Percentiles rank a stretch among this genome's conserved stretches.
Conservation (phyloP, 306 rosid species). For the Sophora flavescens region DNA sequence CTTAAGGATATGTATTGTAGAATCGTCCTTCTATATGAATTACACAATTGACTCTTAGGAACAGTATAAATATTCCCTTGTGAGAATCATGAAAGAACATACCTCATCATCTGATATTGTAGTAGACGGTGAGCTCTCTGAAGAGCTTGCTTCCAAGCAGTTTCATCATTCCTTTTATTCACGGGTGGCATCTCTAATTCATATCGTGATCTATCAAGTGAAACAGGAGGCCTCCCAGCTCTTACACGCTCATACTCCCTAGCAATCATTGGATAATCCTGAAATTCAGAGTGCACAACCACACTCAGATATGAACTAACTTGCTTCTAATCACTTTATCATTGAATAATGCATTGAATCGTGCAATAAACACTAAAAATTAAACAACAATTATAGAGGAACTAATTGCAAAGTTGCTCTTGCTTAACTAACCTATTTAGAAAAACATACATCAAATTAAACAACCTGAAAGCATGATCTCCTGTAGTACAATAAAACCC, state of each 20-base stretch:
- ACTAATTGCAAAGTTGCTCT: neutral
- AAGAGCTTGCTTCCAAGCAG: constrained; percentile 87
- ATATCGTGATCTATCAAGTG: constrained; percentile 75
- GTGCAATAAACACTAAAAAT: no score
- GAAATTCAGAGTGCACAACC: constrained; percentile 27
- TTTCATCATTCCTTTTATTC: constrained; percentile 77
- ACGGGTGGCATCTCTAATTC: constrained; percentile 67
- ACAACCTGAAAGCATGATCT: neutral
- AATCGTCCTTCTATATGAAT: neutral
- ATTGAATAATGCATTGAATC: no score
- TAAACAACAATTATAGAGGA: no score
- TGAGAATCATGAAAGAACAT: neutral
- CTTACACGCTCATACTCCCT: constrained; percentile 94
- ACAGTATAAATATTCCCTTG: neutral
- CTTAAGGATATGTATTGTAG: neutral
- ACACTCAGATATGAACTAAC: constrained; percentile 2
- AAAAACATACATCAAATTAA: neutral
- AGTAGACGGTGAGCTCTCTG: constrained; percentile 77
- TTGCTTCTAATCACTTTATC: neutral
- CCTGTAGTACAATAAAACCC: neutral
- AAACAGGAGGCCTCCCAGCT: constrained; percentile 85
- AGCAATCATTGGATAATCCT: constrained; percentile 90
- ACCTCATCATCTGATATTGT: constrained; percentile 82
- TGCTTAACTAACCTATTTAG: neutral
- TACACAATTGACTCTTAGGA: neutral